These are phyloP conservation scores for Aspergillus sp. DNA, from an alignment of 2,329 filamentous ascomycete genomes.

Conservation along the genomic window DNA sequence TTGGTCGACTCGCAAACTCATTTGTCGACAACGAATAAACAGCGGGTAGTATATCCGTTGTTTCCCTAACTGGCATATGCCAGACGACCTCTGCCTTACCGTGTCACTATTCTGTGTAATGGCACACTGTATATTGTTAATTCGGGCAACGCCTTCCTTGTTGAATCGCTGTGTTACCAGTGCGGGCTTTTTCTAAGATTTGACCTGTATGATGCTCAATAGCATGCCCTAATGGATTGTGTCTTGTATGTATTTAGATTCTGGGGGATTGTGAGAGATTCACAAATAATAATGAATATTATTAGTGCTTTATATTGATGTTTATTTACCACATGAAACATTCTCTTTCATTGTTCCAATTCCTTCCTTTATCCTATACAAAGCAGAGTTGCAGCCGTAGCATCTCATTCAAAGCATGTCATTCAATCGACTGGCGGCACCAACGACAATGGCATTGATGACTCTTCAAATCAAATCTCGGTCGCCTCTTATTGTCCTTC, in stretches of 20 bases:
- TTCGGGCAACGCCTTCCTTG: background rate
- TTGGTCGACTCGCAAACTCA: constrained; percentile 80
- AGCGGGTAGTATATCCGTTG: background rate
- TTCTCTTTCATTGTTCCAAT: background rate
- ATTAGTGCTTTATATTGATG: background rate
- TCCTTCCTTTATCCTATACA: background rate
- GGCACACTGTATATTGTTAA: constrained; percentile 5
- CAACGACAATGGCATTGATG: constrained; percentile 1
- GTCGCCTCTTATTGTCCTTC: no score
- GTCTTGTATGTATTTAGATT: background rate
- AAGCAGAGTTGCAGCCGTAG: background rate
- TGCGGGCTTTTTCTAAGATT: background rate
- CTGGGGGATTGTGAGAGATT: background rate
- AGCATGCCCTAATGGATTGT: constrained; percentile 1
- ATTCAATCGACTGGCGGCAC: background rate
- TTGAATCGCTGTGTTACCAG: background rate
- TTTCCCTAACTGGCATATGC: background rate
- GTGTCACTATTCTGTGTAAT: background rate
- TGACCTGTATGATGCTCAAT: background rate
- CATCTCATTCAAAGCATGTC: no score
- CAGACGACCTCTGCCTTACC: background rate
- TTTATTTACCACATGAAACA: background rate
- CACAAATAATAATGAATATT: background rate
- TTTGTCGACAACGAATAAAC: constrained; percentile 81
- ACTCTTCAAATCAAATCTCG: background rate